Evolutionary conservation across 2,329 filamentous ascomycete genomes (phyloP).

Genomic region (Colletotrichum endophyticum): DNA sequence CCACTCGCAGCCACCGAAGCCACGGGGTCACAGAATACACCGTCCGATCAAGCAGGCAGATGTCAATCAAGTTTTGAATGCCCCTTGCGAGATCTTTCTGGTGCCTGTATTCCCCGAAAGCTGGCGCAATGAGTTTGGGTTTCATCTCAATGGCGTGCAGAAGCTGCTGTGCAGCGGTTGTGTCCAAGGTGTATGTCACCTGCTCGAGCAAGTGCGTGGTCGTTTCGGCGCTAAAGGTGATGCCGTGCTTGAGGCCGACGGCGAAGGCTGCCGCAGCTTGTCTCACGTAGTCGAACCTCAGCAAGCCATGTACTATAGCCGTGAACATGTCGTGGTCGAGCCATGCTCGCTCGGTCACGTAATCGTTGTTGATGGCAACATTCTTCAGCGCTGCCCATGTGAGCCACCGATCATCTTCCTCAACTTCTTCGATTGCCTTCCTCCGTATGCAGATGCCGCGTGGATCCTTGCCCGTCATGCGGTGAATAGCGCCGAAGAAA

Average conservation of each 20-base stretch:
- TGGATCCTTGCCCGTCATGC: conserved; percentile 48
- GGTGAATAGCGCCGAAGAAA: conserved; percentile 49
- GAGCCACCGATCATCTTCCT: conserved; percentile 27
- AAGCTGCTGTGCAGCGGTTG: neutral
- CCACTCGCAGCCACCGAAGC: neutral
- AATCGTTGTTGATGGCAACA: conserved; percentile 33
- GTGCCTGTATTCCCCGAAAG: neutral
- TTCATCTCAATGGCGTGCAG: neutral
- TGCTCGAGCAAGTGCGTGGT: conserved; percentile 45
- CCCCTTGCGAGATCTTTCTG: neutral
- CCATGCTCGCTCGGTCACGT: conserved; percentile 43
- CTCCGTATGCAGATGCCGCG: conserved; percentile 44
- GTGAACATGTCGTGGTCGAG: conserved; percentile 46
- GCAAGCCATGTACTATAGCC: conserved; percentile 50
- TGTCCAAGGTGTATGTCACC: conserved; percentile 34
- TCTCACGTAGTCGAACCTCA: conserved; percentile 50
- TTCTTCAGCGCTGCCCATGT: conserved; percentile 31
- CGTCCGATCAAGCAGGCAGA: neutral
- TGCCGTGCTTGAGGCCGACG: conserved; percentile 39
- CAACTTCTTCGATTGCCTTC: conserved; percentile 35
- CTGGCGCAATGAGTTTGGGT: neutral
- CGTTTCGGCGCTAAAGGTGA: conserved; percentile 33
- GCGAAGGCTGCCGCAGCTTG: conserved; percentile 49
- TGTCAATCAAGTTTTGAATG: conserved; percentile 5
- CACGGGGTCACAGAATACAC: neutral